Evolutionary conservation across 176 grass and related monocot species (phyloP).

Genomic region (Olyra latifolia): DNA sequence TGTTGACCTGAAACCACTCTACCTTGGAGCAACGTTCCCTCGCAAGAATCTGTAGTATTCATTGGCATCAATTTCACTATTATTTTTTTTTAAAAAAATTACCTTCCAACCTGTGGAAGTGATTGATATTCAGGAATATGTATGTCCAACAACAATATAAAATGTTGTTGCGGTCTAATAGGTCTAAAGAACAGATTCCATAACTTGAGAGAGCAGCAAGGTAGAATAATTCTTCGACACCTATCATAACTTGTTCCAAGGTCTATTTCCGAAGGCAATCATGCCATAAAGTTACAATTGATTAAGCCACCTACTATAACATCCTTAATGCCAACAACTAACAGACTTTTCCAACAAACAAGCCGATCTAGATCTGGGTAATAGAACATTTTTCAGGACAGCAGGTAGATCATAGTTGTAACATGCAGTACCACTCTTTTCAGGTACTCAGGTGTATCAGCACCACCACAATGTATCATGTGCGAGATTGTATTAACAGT

Average conservation of each 20-base stretch:
- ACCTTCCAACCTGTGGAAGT: neutral
- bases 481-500: neutral
- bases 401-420: slow-evolving; percentile 21
- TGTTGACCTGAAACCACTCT: neutral
- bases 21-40: neutral
- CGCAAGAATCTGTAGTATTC: neutral
- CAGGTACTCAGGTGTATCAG: neutral
- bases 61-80: neutral
- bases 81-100: neutral
- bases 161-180: neutral
- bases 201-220: slow-evolving; percentile 14
- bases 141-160: neutral
- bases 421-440: neutral
- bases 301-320: slow-evolving; percentile 24
- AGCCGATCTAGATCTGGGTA: slow-evolving; percentile 39
- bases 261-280: neutral
- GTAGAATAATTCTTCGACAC: neutral
- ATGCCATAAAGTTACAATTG: neutral
- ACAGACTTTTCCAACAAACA: slow-evolving; percentile 25
- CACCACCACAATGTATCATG: neutral
- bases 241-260: neutral
- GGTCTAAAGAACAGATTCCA: neutral
- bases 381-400: neutral
- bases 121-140: neutral
- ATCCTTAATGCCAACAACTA: slow-evolving; percentile 36